A percentile compares a stretch with the other conserved stretches of the same genome.
Evolutionary conservation across 1,139 yeast species (phyloP).

Genomic region (Suhomyces atakaporum): DNA sequence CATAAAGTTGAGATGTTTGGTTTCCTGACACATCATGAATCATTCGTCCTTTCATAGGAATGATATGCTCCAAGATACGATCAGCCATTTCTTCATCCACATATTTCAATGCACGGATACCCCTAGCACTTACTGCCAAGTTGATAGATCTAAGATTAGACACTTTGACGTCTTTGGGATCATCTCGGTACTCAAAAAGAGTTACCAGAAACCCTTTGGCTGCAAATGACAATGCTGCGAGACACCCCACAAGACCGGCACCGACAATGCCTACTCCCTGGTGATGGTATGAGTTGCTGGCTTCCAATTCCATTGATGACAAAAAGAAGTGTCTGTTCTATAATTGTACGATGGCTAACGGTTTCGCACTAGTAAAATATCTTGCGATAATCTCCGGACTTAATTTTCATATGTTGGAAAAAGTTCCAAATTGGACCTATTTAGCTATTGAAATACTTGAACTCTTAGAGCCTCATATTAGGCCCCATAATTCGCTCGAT

Average conservation of each 20-base stretch:
- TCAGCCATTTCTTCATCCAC: conserved; percentile 63
- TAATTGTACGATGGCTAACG: too few relatives aligned
- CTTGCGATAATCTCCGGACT: too few relatives aligned
- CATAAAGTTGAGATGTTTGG: conserved; percentile 72
- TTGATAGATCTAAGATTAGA: conserved; percentile 68
- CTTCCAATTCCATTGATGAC: conserved; percentile 8
- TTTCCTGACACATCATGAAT: conserved; percentile 70
- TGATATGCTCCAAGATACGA: conserved; percentile 58
- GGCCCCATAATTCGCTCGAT: too few relatives aligned
- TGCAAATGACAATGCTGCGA: conserved; percentile 80
- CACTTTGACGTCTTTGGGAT: conserved; percentile 35
- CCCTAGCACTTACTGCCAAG: conserved; percentile 83
- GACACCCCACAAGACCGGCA: conserved; percentile 88
- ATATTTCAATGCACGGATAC: conserved; percentile 65
- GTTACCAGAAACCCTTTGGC: conserved; percentile 73
- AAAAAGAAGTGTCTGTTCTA: too few relatives aligned
- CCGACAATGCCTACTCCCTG: conserved; percentile 59
- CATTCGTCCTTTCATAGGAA: conserved; percentile 91
- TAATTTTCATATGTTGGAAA: too few relatives aligned
- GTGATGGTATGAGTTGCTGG: conserved; percentile 11
- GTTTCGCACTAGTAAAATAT: too few relatives aligned
- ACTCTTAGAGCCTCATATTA: too few relatives aligned
- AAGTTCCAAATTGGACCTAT: too few relatives aligned
- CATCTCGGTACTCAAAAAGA: conserved; percentile 60
- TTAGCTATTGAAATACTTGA: too few relatives aligned